phyloP scores from a whole-genome alignment of 176 grass and related monocot genomes.

The Chloris gayana region DNA sequence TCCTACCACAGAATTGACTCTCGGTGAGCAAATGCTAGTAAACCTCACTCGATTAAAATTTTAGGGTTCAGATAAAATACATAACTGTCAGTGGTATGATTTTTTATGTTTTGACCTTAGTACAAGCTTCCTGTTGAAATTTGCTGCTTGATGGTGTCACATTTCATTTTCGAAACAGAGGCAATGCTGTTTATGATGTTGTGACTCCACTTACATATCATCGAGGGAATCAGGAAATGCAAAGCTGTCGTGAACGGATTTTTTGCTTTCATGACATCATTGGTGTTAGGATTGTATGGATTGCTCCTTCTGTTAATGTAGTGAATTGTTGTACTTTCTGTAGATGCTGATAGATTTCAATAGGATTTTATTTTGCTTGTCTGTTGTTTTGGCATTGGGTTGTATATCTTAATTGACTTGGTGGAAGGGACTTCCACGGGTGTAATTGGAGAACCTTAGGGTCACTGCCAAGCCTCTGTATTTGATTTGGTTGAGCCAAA shows the following conservation, averaged over 20 bases:
- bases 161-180: not conserved
- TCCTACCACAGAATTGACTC: slow-evolving; percentile 13
- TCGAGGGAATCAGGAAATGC: not conserved
- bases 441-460: too few species aligned
- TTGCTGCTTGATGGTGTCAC: not conserved
- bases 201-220: not conserved
- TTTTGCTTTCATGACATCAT: not conserved
- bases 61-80: slow-evolving; percentile 1
- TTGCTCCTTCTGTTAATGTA: not conserved
- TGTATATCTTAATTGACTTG: not conserved
- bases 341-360: not conserved
- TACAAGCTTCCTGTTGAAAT: not conserved
- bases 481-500: too few species aligned
- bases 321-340: not conserved
- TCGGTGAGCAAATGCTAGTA: slow-evolving; percentile 23
- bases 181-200: not conserved
- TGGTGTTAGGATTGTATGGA: not conserved
- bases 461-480: too few species aligned
- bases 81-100: not conserved
- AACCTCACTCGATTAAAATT: not conserved
- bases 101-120: not conserved
- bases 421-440: not conserved
- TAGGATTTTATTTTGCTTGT: not conserved
- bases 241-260: not conserved
- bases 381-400: not conserved